Base-by-base conservation (phyloP, 2,329 filamentous ascomycete genomes). In the Sordariomycetes sp. region DNA sequence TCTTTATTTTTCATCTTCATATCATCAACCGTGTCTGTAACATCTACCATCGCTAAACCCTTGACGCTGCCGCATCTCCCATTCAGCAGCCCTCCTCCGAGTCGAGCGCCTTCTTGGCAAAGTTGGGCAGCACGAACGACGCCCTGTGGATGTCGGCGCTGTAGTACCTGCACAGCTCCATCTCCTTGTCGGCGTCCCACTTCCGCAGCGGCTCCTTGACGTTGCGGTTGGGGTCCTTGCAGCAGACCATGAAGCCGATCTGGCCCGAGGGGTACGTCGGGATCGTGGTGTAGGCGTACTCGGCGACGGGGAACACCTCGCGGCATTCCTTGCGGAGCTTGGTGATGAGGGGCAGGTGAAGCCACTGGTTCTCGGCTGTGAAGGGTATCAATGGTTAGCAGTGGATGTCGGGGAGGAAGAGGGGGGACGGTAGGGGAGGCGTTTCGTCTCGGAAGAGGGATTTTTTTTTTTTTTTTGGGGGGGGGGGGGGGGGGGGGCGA, bases 231-330 rank as follows among this genome's bases (percentile, higher is more conserved):
- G 84, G 77, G 70, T 97, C 92, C 84, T 99, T 97, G 86, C 81
- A 89, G 85, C 94, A 97, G 70, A 99, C 89, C 91, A 99, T 96
- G 86, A 99, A 99, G 70, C 94, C 94, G 68, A 99, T 99, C 79
- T 99, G 94, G 70, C 94, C 94, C 58, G 90, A 95, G 64, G 94
- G 94, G 80, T 99, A 99, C 70, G 94, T 99, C 60, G 94, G 94
- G 74, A 99, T 99, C 67, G 92, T 97, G 68, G 92, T 97, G 83
- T 96, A 99, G 66, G 89, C 94, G 77, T 97, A 99, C 78, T 99
- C 94, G 72, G 88, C 94, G 62, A 89, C 89, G 63, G 94, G 91
- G 86, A 99, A 99, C 73, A 99, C 89, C 74, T 94, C 87, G 73
- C 87, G 87, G 87, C 92, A 96, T 69, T 90, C 83, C 81, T 96